Percentiles rank a stretch among this genome's conserved stretches.
These are phyloP conservation scores for Malassezia globosa DNA, from an alignment of 1,284 basidiomycete genomes.

Conservation along the genomic window DNA sequence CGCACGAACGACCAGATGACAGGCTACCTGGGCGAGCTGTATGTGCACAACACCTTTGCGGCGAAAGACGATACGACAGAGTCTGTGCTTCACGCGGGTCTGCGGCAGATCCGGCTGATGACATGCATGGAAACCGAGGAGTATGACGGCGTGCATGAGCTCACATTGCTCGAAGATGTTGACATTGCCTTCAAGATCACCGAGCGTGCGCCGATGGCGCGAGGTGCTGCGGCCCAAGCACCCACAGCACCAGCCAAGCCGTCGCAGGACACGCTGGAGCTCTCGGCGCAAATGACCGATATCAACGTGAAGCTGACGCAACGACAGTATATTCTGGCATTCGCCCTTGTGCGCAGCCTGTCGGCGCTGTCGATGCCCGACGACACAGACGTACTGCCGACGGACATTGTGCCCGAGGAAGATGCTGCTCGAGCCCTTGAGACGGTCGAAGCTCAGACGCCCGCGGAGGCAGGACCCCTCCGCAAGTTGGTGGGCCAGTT, in stretches of 20 bases:
- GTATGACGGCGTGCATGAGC: slow-evolving; percentile 24
- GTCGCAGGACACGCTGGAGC: background rate
- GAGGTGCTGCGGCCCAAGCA: too few relatives aligned
- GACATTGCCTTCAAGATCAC: slow-evolving; percentile 75
- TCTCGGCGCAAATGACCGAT: slow-evolving; percentile 4
- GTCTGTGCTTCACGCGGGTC: slow-evolving; percentile 58
- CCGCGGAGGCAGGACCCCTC: background rate
- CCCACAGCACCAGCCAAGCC: too few relatives aligned
- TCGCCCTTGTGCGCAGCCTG: background rate
- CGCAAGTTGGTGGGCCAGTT: slow-evolving; percentile 2
- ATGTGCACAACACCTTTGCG: slow-evolving; percentile 64
- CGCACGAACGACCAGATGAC: slow-evolving; percentile 62
- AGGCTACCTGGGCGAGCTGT: slow-evolving; percentile 78
- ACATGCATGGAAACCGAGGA: slow-evolving; percentile 28
- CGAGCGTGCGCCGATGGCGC: background rate
- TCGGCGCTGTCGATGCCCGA: background rate
- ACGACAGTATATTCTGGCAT: slow-evolving; percentile 4
- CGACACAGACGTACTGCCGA: background rate
- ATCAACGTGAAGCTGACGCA: slow-evolving; percentile 8
- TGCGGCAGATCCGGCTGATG: slow-evolving; percentile 69
- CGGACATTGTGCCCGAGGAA: background rate
- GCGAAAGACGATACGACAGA: slow-evolving; percentile 51
- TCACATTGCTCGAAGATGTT: slow-evolving; percentile 85
- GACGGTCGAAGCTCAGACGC: background rate
- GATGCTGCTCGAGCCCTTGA: background rate